Base-by-base conservation (phyloP, 2,329 filamentous ascomycete species). In the Scytalidium sp. region DNA sequence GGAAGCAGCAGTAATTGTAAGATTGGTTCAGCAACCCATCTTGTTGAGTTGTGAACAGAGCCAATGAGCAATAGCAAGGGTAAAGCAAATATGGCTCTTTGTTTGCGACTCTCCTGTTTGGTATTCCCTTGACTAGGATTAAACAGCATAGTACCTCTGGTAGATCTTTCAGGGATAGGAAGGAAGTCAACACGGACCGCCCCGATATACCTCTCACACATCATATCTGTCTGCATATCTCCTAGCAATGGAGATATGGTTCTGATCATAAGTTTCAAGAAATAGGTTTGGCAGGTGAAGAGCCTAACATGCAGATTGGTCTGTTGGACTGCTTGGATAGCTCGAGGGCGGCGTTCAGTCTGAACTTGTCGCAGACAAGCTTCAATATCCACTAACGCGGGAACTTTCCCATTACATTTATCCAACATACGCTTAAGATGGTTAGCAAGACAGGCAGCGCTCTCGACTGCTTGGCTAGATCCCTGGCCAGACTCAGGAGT, bases 381-480 rank as follows among this genome's bases (percentile, higher is more conserved):
- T 41, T 23, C 22, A 45, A 20, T 29, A 52, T 17, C 27, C n/a
- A 19, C 11, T 27, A 11, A 4, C n/a, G 11, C 15, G 19, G 21
- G 15, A 19, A 13, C 13, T 44, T 22, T 25, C 10, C 22, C 20
- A 13, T 2, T 15, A 13, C 13, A n/a, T n/a, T n/a, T n/a, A 10
- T 43, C 11, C 3, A 50, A 19, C 3, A 52, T 40, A 8, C 46
- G 39, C 25, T 42, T 20, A 3, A 70, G 51, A 8, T 56, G 49
- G 41, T 67, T 67, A 11, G 63, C 56, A 6, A 69, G 50, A 10
- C 54, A 51, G 6, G 66, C 69, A 2, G 64, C 67, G 43, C 60
- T 61, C 49, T 72, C 69, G 11, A 71, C 64, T 2, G 66, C 65
- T 17, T 50, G 56, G 51, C 71, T 72, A 8, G 64, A 68, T 1